Conservation (phyloP, 192 early-diverging fungal species). For the Coemansia sp. region DNA sequence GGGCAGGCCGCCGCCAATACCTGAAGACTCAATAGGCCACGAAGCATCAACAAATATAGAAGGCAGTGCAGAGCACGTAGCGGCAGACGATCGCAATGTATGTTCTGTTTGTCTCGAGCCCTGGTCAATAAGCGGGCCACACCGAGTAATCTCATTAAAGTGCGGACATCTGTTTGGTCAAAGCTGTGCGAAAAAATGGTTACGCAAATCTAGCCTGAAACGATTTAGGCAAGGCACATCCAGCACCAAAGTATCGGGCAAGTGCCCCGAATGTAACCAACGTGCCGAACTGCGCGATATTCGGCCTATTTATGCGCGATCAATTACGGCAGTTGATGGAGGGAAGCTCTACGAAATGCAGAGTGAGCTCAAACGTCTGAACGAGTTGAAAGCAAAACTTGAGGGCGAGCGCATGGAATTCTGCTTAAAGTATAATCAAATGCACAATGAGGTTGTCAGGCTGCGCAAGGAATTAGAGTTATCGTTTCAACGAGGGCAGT, state of each 20-base stretch:
- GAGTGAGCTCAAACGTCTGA: constrained; percentile 6
- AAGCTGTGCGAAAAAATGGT: constrained; percentile 35
- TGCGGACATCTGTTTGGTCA: constrained; percentile 50
- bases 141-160: constrained; percentile 31
- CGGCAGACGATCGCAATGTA: constrained; percentile 25
- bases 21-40: not conserved
- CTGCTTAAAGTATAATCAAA: constrained; percentile 5
- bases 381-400: not conserved
- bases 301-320: constrained; percentile 30
- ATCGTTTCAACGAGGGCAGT: not conserved
- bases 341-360: constrained; percentile 3
- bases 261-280: constrained; percentile 46
- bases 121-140: constrained; percentile 34
- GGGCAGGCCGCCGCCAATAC: not conserved
- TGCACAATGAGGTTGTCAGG: constrained; percentile 22
- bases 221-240: not conserved
- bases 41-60: not conserved
- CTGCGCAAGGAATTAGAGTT: constrained; percentile 15
- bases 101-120: constrained; percentile 39
- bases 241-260: constrained; percentile 3
- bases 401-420: constrained; percentile 10
- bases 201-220: constrained; percentile 7
- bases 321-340: constrained; percentile 22
- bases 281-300: constrained; percentile 24
- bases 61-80: not conserved